Evolutionary conservation across 2,329 filamentous ascomycete species (phyloP), one percentile per base, ranked within the genome.

Genomic region (Grosmannia huntii): DNA sequence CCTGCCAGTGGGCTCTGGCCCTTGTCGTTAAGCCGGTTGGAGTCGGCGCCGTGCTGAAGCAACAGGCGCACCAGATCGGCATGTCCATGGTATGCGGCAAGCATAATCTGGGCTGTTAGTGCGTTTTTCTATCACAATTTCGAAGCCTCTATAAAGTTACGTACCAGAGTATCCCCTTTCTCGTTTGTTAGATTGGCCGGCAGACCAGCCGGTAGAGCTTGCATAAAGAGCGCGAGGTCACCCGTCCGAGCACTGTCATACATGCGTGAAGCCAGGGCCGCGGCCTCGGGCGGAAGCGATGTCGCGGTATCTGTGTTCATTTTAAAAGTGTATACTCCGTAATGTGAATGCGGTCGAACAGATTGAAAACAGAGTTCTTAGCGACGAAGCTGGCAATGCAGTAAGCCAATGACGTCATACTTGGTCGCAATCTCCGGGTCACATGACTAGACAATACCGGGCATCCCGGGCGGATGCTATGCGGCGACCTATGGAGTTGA

Each of bases 121-220:
- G 5, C 14, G 16, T 19, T 44, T 44, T 44, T 5, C 19, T 12
- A n/a, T n/a, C 16, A n/a, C 21, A n/a, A 9, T 19, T 9, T 21
- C 16, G 6, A 55, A 55, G 9, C 10, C 7, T 14, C 46, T 14
- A 27, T 25, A 16, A 14, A 12, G 36, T 3, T 7, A 63, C 75
- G 50, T 73, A 83, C 80, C 60, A 89, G 69, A n/a, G 80, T 87
- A 67, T 90, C 85, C 54, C 86, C 86, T 62, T 86, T 85, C 55
- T 85, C 79, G 65, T 89, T 89, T 25, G 84, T 87, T 68, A 89
- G 74, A 65, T 88, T 89, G 1, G 80, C 73, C 0, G 85, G 85
- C 28, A 89, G 72, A 1, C 86, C 85, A 2, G 81, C 82, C 1
- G 76, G 74, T 44, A 90, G 69, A 53, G 86, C 86, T 68, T 84